A percentile compares a stretch with the other conserved stretches of the same genome.
Conservation (phyloP, 2,329 filamentous ascomycete genomes). For the Claviceps quebecensis region DNA sequence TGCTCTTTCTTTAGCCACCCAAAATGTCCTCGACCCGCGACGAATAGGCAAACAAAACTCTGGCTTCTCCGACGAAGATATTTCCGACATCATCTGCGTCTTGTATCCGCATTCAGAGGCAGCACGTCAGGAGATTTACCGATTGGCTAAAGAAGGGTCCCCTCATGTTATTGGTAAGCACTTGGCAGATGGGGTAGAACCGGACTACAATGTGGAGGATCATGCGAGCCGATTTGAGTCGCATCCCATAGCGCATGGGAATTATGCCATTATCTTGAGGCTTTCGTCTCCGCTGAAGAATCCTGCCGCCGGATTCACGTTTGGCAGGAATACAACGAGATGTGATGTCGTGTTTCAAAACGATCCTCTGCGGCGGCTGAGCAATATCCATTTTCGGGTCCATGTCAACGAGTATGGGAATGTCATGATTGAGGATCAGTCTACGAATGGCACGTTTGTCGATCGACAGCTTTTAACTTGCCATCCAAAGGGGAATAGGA, state of each 20-base stretch:
- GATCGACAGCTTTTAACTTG: constrained; percentile 52
- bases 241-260: constrained; percentile 32
- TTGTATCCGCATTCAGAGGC: constrained; percentile 64
- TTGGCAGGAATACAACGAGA: constrained; percentile 59
- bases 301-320: constrained; percentile 61
- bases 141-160: constrained; percentile 32
- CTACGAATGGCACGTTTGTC: constrained; percentile 90
- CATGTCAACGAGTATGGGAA: constrained; percentile 75
- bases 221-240: constrained; percentile 30
- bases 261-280: constrained; percentile 62
- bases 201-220: constrained; percentile 38
- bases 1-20: constrained; percentile 8
- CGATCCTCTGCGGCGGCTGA: constrained; percentile 60
- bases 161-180: constrained; percentile 36
- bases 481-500: constrained; percentile 20
- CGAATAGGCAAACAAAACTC: constrained; percentile 69
- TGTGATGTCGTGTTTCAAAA: constrained; percentile 61
- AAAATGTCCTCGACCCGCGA: constrained; percentile 57
- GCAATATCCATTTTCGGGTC: constrained; percentile 93
- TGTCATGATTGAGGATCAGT: constrained; percentile 85
- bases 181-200: constrained; percentile 33
- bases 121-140: constrained; percentile 55
- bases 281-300: constrained; percentile 62
- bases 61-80: constrained; percentile 67
- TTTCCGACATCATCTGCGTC: constrained; percentile 80